phyloP scores from a whole-genome alignment of 1,284 basidiomycete species.

The Agaricales sp. region DNA sequence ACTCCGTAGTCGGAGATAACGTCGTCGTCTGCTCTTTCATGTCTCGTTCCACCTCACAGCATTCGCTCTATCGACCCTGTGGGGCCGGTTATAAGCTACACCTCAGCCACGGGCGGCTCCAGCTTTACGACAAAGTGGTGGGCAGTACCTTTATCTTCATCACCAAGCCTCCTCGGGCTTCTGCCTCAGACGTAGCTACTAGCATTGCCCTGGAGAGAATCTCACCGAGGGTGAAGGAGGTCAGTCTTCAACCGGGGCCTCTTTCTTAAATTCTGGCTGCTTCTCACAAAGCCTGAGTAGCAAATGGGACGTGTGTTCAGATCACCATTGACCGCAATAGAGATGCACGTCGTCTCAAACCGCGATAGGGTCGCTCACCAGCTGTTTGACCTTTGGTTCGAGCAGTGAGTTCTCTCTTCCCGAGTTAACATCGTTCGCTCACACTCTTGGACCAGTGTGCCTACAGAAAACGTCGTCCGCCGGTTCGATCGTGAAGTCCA shows the following conservation, averaged over 20 bases:
- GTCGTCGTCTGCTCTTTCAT: constrained; percentile 56
- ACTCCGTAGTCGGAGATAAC: constrained; percentile 44
- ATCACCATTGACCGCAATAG: constrained; percentile 38
- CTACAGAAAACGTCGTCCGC: constrained; percentile 40
- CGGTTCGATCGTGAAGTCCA: constrained; percentile 36
- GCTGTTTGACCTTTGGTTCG: constrained; percentile 54
- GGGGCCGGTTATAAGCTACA: constrained; percentile 42
- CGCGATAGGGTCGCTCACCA: constrained; percentile 53
- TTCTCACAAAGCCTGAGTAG: constrained; percentile 19
- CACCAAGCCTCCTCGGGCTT: constrained; percentile 32
- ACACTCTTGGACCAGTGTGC: constrained; percentile 29
- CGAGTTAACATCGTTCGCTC: background rate
- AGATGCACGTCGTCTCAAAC: constrained; percentile 60
- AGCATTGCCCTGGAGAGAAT: constrained; percentile 58
- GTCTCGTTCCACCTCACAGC: constrained; percentile 34
- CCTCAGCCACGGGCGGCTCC: constrained; percentile 40
- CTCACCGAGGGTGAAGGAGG: constrained; percentile 38
- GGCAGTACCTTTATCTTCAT: constrained; percentile 50
- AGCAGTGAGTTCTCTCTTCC: constrained; percentile 35
- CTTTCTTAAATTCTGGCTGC: background rate
- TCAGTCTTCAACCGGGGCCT: constrained; percentile 15
- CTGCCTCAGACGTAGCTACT: constrained; percentile 34
- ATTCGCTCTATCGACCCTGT: constrained; percentile 39
- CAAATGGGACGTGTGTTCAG: constrained; percentile 48
- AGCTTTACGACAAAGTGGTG: constrained; percentile 43